Base-by-base conservation (phyloP, 495 filamentous ascomycete species). In the Immersiella caudata region DNA sequence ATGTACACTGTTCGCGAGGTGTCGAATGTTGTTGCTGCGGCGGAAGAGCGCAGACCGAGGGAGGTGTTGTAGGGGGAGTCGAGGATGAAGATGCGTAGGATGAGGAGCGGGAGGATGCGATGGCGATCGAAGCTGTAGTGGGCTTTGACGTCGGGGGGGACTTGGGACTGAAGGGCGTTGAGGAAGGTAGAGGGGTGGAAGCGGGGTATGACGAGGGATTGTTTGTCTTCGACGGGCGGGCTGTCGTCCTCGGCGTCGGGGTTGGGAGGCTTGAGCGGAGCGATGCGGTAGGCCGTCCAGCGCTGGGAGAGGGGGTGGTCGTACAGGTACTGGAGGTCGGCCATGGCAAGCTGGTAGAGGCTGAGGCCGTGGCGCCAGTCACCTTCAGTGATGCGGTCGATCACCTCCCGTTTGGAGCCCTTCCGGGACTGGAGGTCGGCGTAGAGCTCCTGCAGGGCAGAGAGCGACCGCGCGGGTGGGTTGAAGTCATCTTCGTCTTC, bases 361-460 rank as follows among this genome's bases (percentile, higher is more conserved):
- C 85, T 89, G 22, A 96, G 79, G 0, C 93, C 93, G 60, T 88
- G 83, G 22, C 91, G 83, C 92, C 92, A 96, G 74, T 96, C 93
- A 52, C 91, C 91, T 65, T 93, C 89, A 0, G 90, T 70, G 49
- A 96, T 89, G 29, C 91, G 84, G 70, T 93, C 91, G 7, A 91
- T 79, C 5, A 94, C 84, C 73, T 96, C 92, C 56, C 88, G 82
- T 69, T 89, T 91, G 11, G 84, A 85, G 3, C 91, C 90, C 71
- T 89, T 93, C 24, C 86, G 79, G 7, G 71, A 61, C 61, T 82
- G 81, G 62, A 86, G 74, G 1, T 74, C 73, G n/a, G 68, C 70
- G 78, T 94, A 95, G 46, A 83, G 79, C 51, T 89, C 84, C 14
- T 84, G 82, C 14, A 93, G 79, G 60, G 88, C 88, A 29, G 85